Base-by-base conservation (phyloP, 768 basidiomycete species). In the Pleurotus platypus region DNA sequence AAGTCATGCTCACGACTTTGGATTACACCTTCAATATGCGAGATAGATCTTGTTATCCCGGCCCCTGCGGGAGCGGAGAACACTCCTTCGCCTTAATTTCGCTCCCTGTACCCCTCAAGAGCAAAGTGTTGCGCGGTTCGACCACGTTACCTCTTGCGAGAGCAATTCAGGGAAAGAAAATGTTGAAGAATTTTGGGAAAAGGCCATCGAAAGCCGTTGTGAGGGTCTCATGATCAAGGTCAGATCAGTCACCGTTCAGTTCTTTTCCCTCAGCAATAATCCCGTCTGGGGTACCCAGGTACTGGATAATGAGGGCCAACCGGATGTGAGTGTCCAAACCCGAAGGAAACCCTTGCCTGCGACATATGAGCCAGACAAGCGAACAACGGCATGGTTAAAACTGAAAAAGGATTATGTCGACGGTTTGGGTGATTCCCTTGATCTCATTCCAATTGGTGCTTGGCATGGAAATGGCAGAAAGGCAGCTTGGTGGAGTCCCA, bases 171-270 rank as follows among this genome's bases (percentile, higher is more conserved):
- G 85, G 12, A 76, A 79, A 56, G 79, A 78, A n/a, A 76, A 69
- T 11, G 77, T 96, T 5, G 80, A 89, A 67, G 78, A 74, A 4
- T 96, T 96, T 69, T 92, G 92, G 83, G 72, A 83, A 64, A 77
- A 77, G 57, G 87, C 90, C 2, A 78, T 93, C 20, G 82, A 84
- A 65, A 86, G 86, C 66, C 84, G 85, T 55, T 90, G 88, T 56
- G 94, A 97, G 70, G 94, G 94, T n/a, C 74, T 96, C 60, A 95
- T 97, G 94, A 80, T 96, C 65, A 97, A 97, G 72, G 89, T 86
- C 24, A 35, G 26, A 45, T 45, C 13, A 22, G 39, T 20, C 42
- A 46, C 15, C 30, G 40, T 45, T 20, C 40, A 30, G 43, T 46
- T 30, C 42, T 22, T 16, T 45, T 22, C 20, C n/a, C 20, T 45